Evolutionary conservation across 768 basidiomycete species (phyloP), one percentile per base, ranked within the genome.

Genomic region (Boletales sp.): DNA sequence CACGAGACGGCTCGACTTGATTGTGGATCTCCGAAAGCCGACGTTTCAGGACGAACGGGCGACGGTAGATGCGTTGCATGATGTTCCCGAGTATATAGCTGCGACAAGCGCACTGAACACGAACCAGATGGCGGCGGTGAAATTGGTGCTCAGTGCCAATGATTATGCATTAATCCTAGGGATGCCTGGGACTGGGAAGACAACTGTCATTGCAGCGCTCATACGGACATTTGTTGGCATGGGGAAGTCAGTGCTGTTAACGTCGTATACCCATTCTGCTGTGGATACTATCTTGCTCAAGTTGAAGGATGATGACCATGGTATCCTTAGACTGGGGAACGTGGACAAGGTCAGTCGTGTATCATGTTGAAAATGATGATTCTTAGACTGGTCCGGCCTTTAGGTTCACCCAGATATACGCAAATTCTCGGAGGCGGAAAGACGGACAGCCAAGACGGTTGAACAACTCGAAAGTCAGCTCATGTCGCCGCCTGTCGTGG

Each of bases 111-210:
- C 70, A 37, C 72, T 97, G 15, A 97, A 97, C 59, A 55, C 67
- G 1, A 83, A 83, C 48, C 96, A 99, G 70, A 55, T 71, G 59
- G 57, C 65, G 8, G 95, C 94, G 2, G 77, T 95, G 65, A 67
- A 70, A 18, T 87, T 83, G 58, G 90, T 87, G 3, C 64, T 98
- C 21, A 71, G 76, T 7, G 92, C 96, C 2, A 73, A 80, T 50
- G 94, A 99, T 66, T 99, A 97, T 63, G 87, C 94, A 1, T 71
- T 98, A 49, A 81, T 99, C 25, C 75, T 98, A 8, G 96, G 96
- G 14, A 97, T 98, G 96, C 96, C 96, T 8, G 96, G 96, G 1
- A 98, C 95, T 5, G 95, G 96, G 8, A 99, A 99, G 71, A 96
- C 95, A 38, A 95, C 93, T 1, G 88, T 96, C 5, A 88, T 96